Base-by-base conservation (phyloP, 169 alveolate genomes). In the Eimeria falciformis region DNA sequence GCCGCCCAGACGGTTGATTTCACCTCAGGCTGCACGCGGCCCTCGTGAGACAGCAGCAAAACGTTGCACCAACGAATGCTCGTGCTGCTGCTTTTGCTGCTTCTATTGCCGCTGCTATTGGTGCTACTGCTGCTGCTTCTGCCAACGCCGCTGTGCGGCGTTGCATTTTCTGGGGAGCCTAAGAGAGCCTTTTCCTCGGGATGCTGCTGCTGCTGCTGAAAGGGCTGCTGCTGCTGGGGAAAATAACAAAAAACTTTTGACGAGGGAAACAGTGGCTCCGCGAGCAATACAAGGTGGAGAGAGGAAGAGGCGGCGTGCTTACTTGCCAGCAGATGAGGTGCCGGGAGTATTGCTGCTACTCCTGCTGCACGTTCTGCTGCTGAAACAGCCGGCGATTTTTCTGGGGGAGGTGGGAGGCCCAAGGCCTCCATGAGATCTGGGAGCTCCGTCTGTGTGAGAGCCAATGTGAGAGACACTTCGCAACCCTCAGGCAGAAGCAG, bases 31-130 rank as follows among this genome's bases (percentile, higher is more conserved):
- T 71, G 18, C 56, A 11, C 58, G 27, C 83, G 83, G 25, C 83
- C 83, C 62, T 18, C 29, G 83, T 71, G 83, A 3, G 83, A 56
- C 56, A 71, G 29, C 58, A 71, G 58, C 62, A 71, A 27, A 29
- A 43, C 83, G 83, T 71, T 71, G 83, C 83, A 71, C 83, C 83
- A 71, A 9, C 83, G 83, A 40, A 71, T 21, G 23, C 73, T 62
- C 11, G 37, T 62, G 73, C 14, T 3, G 11, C 56, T 71, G 62
- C 25, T 40, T 23, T n/a, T 37, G 58, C 56, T 37, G 50, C 83
- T 71, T 27, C 12, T 25, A n/a, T 11, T 66, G 50, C 78, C 11
- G 14, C 4, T 25, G 1, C 78, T 3, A 21, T 4, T 33, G 83
- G 83, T 6, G n/a, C 27, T 50, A 11, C 62, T 14, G 7, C 62